Evolutionary conservation across 2,329 filamentous ascomycete species (phyloP), one percentile per base, ranked within the genome.

Genomic region (Phaeosphaeria sp.): DNA sequence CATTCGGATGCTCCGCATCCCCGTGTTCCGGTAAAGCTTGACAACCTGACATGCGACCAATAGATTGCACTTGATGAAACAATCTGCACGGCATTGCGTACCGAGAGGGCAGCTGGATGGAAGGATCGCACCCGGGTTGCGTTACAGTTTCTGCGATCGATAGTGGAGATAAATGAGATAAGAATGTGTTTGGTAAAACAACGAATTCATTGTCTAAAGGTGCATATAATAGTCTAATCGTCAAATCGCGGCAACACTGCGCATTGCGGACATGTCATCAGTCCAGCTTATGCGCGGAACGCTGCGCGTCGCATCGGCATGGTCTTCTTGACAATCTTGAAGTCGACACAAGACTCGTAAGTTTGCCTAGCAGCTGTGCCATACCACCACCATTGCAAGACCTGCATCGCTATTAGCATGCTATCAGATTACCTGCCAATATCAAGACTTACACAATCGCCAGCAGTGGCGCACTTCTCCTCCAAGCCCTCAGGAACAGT

Each of bases 371-470:
- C 82, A 54, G 75, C 77, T 7, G 74, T 74, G 3, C 85, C 85
- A 61, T 85, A 81, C 86, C 86, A 89, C 72, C 82, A 87, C 85
- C 86, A 87, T 73, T 88, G 86, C 55, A 89, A 65, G 81, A 83
- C 55, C 51, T 64, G 24, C 46, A 7, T 42, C 24, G 1, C 3
- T 9, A 45, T 59, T 42, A 57, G 53, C 42, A 17, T 17, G 40
- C 30, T 25, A 2, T 4, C 20, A 27, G 27, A 36, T 7, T 20
- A 9, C n/a, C n/a, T 21, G 13, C 1, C 13, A n/a, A 36, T 15
- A 48, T 13, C 15, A 47, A n/a, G 42, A 66, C 69, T 68, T 65
- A 71, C 67, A 67, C 83, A 82, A 50, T 74, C 71, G 3, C 84
- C 84, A 9, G 81, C 79, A 30, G 67, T 77, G 17, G 77, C 72